These are phyloP conservation scores for Harrya chromipes DNA, from an alignment of 768 basidiomycete species.

Conservation along the genomic window DNA sequence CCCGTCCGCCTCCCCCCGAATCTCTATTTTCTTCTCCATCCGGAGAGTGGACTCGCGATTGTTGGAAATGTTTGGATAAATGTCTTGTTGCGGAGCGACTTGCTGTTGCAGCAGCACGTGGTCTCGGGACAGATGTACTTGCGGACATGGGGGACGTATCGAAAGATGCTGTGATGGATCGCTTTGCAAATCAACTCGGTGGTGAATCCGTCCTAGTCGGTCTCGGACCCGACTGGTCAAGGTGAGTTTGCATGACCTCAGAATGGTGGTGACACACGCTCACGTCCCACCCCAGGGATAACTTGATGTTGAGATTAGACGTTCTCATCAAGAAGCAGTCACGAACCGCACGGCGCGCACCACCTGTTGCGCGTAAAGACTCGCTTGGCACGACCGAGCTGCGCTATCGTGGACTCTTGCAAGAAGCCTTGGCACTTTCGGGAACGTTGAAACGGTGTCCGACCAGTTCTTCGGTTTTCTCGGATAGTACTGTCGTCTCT, in stretches of 20 bases:
- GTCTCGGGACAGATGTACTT: conserved; percentile 34
- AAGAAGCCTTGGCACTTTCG: conserved; percentile 27
- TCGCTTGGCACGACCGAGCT: conserved; percentile 38
- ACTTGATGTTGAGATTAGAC: conserved; percentile 30
- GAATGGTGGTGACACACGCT: background rate
- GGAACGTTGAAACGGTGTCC: conserved; percentile 15
- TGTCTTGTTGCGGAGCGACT: conserved; percentile 74
- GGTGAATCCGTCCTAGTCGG: conserved; percentile 37
- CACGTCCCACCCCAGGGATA: conserved; percentile 11
- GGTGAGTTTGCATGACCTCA: conserved; percentile 39
- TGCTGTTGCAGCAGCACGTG: conserved; percentile 37
- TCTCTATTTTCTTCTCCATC: conserved; percentile 3
- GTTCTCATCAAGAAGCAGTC: conserved; percentile 29
- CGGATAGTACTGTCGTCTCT: conserved; percentile 35
- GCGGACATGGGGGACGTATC: conserved; percentile 53
- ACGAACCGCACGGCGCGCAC: conserved; percentile 6
- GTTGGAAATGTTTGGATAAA: conserved; percentile 79
- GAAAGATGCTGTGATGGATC: conserved; percentile 54
- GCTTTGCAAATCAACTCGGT: conserved; percentile 53
- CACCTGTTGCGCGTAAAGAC: background rate
- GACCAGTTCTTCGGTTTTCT: conserved; percentile 9
- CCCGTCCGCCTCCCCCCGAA: background rate
- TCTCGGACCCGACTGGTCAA: conserved; percentile 54
- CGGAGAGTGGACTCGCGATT: conserved; percentile 62
- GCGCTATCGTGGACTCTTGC: conserved; percentile 51